Evolutionary conservation across 2,329 filamentous ascomycete genomes (phyloP).

Genomic region (Fusarium sp.): DNA sequence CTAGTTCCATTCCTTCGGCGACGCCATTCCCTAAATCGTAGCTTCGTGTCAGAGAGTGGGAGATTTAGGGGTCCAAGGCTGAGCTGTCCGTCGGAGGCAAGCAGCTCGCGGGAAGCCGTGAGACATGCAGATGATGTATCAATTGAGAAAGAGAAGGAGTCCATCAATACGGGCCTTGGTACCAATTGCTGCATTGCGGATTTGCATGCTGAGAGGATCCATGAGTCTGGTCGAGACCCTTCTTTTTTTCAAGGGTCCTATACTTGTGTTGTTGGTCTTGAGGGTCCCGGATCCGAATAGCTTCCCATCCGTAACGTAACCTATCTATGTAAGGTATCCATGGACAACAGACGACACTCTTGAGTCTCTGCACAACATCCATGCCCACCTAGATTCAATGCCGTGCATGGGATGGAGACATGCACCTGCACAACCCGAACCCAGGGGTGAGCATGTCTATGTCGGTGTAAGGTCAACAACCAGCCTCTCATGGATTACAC

Average conservation of each 20-base stretch:
- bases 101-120: background rate
- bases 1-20: conserved; percentile 6
- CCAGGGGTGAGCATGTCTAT: conserved; percentile 8
- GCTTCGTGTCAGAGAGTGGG: background rate
- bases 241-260: background rate
- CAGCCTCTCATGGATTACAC: background rate
- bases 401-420: conserved; percentile 21
- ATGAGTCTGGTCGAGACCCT: conserved; percentile 7
- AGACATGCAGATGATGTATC: conserved; percentile 12
- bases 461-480: conserved; percentile 7
- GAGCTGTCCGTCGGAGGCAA: background rate
- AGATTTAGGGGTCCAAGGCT: conserved; percentile 1
- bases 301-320: background rate
- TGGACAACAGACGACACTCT: background rate
- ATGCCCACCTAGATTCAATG: conserved; percentile 16
- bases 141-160: background rate
- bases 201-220: background rate
- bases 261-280: background rate
- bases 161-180: background rate
- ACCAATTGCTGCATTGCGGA: background rate
- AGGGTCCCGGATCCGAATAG: background rate
- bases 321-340: background rate
- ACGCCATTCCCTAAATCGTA: background rate
- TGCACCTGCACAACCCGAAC: background rate
- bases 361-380: conserved; percentile 11